Percentiles rank a stretch among this genome's conserved stretches.
Evolutionary conservation across 2,329 filamentous ascomycete species (phyloP).

Genomic region (Tolypocladium cylindrosporum): DNA sequence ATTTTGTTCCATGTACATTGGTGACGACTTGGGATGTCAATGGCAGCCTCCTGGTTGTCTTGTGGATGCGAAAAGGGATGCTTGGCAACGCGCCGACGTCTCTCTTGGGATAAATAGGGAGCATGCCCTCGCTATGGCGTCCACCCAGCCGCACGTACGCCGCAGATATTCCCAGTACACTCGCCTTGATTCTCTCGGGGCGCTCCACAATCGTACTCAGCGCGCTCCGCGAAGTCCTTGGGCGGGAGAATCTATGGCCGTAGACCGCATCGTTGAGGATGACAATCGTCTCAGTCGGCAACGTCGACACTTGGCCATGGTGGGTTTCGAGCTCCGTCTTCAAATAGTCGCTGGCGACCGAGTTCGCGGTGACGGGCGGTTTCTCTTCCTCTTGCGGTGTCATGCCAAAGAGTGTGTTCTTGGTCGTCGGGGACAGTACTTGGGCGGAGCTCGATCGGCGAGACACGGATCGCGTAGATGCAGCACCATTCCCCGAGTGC

Average conservation of each 20-base stretch:
- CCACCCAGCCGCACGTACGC: constrained; percentile 88
- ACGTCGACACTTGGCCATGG: constrained; percentile 32
- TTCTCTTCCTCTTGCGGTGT: constrained; percentile 21
- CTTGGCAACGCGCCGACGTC: constrained; percentile 43
- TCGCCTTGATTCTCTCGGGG: constrained; percentile 81
- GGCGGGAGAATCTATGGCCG: constrained; percentile 81
- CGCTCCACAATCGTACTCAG: constrained; percentile 83
- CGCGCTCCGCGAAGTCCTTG: constrained; percentile 60
- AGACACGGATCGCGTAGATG: constrained; percentile 26
- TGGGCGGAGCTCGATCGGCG: constrained; percentile 39
- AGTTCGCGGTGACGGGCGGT: constrained; percentile 34
- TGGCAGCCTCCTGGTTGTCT: constrained; percentile 62
- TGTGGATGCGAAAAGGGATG: constrained; percentile 76
- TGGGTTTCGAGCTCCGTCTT: constrained; percentile 57
- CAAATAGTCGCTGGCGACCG: constrained; percentile 60
- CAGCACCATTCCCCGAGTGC: constrained; percentile 34
- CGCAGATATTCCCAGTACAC: constrained; percentile 68
- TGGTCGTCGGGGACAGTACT: constrained; percentile 31
- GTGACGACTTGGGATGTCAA: constrained; percentile 71
- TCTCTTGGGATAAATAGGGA: constrained; percentile 55
- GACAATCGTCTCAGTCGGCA: constrained; percentile 58
- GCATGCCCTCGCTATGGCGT: constrained; percentile 60
- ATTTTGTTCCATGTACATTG: constrained; percentile 80
- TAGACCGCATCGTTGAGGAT: constrained; percentile 91
- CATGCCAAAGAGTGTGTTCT: constrained; percentile 21